Evolutionary conservation across 2,329 filamentous ascomycete genomes (phyloP).

Genomic region (Scytalidium sp.): DNA sequence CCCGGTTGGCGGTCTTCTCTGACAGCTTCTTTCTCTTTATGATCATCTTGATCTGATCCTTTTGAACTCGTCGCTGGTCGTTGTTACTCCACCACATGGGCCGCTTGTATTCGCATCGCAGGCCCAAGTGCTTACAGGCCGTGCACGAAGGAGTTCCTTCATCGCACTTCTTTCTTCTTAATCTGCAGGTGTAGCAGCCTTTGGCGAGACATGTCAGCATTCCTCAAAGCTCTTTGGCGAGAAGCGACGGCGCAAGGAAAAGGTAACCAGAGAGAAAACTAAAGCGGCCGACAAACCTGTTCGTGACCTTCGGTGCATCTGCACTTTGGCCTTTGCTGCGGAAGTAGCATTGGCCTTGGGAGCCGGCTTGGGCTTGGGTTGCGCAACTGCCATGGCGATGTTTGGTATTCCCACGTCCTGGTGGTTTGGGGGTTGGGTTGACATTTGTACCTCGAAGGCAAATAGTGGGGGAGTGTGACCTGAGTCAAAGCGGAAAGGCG

Average conservation of each 20-base stretch:
- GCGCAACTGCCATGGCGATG: conserved; percentile 55
- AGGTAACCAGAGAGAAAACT: conserved; percentile 15
- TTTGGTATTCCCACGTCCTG: conserved; percentile 32
- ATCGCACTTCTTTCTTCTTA: conserved; percentile 68
- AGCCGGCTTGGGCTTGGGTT: conserved; percentile 57
- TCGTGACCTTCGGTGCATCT: conserved; percentile 91
- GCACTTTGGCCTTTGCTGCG: conserved; percentile 61
- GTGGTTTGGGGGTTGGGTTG: conserved; percentile 59
- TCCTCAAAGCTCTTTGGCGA: conserved; percentile 59
- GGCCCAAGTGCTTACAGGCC: conserved; percentile 67
- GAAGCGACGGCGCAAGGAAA: conserved; percentile 26
- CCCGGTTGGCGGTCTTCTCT: conserved; percentile 66
- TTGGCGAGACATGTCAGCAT: conserved; percentile 26
- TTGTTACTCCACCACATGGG: conserved; percentile 98
- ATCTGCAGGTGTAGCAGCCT: conserved; percentile 67
- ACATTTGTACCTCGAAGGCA: conserved; percentile 48
- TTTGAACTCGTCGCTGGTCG: conserved; percentile 79
- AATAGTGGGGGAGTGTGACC: conserved; percentile 26
- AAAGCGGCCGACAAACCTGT: conserved; percentile 66
- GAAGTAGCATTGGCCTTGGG: conserved; percentile 52
- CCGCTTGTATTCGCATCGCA: conserved; percentile 93
- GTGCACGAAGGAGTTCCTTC: conserved; percentile 61
- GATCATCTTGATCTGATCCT: conserved; percentile 93
- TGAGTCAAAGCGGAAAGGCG: conserved; percentile 20
- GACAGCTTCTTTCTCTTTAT: conserved; percentile 96